Percentiles rank a stretch among this genome's conserved stretches.
phyloP scores from a whole-genome alignment of 208 protist species.

The Crithidia expoeki region DNA sequence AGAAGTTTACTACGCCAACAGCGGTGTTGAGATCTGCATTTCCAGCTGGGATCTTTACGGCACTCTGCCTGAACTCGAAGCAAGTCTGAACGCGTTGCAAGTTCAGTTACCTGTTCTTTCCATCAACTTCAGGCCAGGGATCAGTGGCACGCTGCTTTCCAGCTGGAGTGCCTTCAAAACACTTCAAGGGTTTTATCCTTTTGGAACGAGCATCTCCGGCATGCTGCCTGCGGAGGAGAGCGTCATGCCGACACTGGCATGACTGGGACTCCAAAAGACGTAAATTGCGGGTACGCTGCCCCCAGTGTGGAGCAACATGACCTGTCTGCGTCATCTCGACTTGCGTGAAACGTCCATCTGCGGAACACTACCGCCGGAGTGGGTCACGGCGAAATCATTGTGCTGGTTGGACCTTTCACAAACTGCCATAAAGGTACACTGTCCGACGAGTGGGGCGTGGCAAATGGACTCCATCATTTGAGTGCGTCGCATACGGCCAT shows the following conservation, averaged over 20 bases:
- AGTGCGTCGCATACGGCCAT: too few relatives aligned
- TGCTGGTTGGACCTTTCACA: too few relatives aligned
- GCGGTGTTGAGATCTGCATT: neutral
- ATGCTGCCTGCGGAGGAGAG: neutral
- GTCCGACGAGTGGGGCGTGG: neutral
- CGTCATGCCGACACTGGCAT: neutral
- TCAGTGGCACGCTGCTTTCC: neutral
- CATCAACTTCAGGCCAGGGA: neutral
- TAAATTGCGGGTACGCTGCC: slow-evolving; percentile 2
- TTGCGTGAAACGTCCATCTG: too few relatives aligned
- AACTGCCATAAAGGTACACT: too few relatives aligned
- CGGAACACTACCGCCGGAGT: too few relatives aligned
- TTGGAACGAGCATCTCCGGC: neutral
- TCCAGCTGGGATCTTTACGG: neutral
- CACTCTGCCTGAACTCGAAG: slow-evolving; percentile 8
- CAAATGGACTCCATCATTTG: neutral
- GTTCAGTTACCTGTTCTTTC: neutral
- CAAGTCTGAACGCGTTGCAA: slow-evolving; percentile 1
- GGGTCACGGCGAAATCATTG: neutral
- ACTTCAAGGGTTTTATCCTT: neutral
- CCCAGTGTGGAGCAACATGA: neutral
- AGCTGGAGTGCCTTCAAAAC: neutral
- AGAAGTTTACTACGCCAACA: neutral
- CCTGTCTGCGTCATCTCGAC: neutral
- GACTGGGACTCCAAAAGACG: neutral